phyloP scores from a whole-genome alignment of 1,284 basidiomycete genomes.

The Cryptococcus sp. region DNA sequence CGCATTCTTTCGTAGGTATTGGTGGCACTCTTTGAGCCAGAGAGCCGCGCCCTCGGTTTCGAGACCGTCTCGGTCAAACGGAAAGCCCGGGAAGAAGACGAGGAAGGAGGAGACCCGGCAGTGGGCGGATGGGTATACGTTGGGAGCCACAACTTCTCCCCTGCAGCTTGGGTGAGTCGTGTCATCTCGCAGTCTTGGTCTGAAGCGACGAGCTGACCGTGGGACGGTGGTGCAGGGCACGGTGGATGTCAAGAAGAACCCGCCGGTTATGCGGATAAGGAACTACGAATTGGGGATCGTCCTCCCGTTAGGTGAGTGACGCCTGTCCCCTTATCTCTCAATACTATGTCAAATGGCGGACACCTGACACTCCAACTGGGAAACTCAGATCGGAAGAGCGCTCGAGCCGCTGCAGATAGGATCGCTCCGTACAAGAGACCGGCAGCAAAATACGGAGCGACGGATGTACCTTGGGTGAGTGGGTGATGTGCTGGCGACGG shows the following conservation, averaged over 20 bases:
- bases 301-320: constrained; percentile 45
- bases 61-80: constrained; percentile 21
- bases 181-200: neutral
- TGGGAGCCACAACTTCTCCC: constrained; percentile 46
- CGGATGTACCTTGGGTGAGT: constrained; percentile 45
- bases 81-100: constrained; percentile 36
- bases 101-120: constrained; percentile 13
- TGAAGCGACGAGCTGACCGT: neutral
- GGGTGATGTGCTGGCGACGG: too few species aligned
- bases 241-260: constrained; percentile 35
- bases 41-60: constrained; percentile 10
- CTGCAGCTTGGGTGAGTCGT: constrained; percentile 42
- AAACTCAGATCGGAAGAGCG: constrained; percentile 26
- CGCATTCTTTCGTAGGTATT: constrained; percentile 28
- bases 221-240: constrained; percentile 30
- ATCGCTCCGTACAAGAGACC: constrained; percentile 46
- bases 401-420: constrained; percentile 26
- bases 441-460: constrained; percentile 30
- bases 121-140: constrained; percentile 48
- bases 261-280: constrained; percentile 27
- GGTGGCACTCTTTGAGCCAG: constrained; percentile 40
- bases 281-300: constrained; percentile 51
- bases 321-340: neutral
- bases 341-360: neutral
- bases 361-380: neutral